phyloP scores from a whole-genome alignment of 2,329 filamentous ascomycete genomes.

The Penicillium sp. region DNA sequence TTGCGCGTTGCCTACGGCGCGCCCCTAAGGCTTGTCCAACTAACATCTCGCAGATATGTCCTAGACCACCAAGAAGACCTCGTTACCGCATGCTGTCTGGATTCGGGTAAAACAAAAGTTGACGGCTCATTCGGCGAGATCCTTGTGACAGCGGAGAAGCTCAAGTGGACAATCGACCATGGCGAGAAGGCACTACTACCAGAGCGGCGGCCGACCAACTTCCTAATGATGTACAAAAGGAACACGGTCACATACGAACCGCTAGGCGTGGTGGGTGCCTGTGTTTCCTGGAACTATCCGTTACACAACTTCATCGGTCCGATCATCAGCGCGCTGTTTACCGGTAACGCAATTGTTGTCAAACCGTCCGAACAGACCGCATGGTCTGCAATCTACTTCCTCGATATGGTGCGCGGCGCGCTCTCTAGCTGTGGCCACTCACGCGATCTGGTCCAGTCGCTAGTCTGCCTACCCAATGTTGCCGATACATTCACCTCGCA shows the following conservation, averaged over 20 bases:
- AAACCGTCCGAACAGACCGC: constrained; percentile 95
- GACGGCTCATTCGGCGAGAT: constrained; percentile 95
- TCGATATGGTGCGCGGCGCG: constrained; percentile 73
- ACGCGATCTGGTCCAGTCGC: constrained; percentile 75
- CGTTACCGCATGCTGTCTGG: constrained; percentile 78
- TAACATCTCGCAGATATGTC: constrained; percentile 56
- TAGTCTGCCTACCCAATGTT: constrained; percentile 83
- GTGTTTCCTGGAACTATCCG: constrained; percentile 95
- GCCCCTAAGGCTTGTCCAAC: background rate
- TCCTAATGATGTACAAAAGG: constrained; percentile 93
- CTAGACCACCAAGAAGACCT: constrained; percentile 88
- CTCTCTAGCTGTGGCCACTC: constrained; percentile 80
- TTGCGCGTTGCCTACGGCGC: background rate
- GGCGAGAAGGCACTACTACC: constrained; percentile 77
- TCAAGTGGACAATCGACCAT: constrained; percentile 90
- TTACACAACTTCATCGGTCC: constrained; percentile 95
- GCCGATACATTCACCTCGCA: constrained; percentile 83
- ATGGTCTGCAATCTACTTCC: constrained; percentile 85
- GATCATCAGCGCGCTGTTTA: constrained; percentile 84
- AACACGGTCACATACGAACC: constrained; percentile 91
- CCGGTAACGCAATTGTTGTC: constrained; percentile 87
- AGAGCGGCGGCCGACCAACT: constrained; percentile 75
- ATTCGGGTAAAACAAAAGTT: constrained; percentile 94
- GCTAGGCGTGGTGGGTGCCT: constrained; percentile 84
- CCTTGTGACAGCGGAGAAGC: constrained; percentile 87